Conservation (phyloP, 176 grass and related monocot genomes). For the Otatea glauca region DNA sequence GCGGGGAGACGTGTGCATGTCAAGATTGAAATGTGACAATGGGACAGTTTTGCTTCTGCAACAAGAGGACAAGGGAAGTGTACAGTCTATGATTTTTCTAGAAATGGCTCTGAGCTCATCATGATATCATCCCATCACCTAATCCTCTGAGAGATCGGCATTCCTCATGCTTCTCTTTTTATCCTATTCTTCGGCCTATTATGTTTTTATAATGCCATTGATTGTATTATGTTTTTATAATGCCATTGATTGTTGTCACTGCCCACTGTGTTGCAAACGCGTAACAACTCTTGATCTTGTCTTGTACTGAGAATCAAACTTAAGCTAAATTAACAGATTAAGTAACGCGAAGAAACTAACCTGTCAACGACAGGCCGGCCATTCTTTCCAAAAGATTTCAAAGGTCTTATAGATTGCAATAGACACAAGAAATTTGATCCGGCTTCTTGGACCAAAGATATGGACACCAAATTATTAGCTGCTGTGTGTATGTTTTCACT, state of each 20-base stretch:
- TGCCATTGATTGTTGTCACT: conserved; percentile 27
- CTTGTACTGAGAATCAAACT: conserved; percentile 6
- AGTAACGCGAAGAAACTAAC: not conserved
- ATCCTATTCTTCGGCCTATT: conserved; percentile 28
- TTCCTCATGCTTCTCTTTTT: conserved; percentile 29
- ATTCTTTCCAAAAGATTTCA: conserved; percentile 34
- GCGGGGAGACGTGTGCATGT: conserved; percentile 28
- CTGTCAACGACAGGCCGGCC: conserved; percentile 42
- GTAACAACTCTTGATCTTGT: conserved; percentile 42
- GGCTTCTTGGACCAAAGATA: conserved; percentile 39
- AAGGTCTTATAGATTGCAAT: conserved; percentile 36
- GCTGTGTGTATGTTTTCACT: not conserved
- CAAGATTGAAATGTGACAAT: conserved; percentile 6
- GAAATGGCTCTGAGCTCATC: conserved; percentile 27
- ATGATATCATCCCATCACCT: conserved; percentile 71
- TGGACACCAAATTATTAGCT: conserved; percentile 35
- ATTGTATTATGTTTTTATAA: conserved; percentile 12
- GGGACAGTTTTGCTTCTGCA: conserved; percentile 25
- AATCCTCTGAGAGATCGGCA: conserved; percentile 46
- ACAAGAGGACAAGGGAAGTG: conserved; percentile 33
- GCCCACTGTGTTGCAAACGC: conserved; percentile 33
- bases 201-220: conserved; percentile 13
- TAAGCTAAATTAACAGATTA: not conserved
- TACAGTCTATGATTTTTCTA: conserved; percentile 31
- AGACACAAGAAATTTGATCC: conserved; percentile 35